Conservation (phyloP, 352 stramenopile species). For the Globisporangium mamillatum region DNA sequence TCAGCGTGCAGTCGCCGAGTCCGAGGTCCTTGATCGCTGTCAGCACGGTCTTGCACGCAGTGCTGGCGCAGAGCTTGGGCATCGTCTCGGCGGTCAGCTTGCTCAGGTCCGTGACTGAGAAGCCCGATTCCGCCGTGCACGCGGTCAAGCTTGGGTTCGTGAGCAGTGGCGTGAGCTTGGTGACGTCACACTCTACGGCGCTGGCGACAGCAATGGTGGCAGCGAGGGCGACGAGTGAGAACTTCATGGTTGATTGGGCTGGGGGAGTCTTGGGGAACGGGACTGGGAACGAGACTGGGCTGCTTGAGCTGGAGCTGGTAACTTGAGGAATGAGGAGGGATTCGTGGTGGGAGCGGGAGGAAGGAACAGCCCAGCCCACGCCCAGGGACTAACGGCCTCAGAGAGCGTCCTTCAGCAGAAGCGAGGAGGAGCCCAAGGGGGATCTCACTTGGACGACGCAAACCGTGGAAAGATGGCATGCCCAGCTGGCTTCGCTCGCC, state of each 20-base stretch:
- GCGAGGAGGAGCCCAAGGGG: neutral
- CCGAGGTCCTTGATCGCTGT: slow-evolving; percentile 17
- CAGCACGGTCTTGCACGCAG: slow-evolving; percentile 23
- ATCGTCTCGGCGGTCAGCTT: slow-evolving; percentile 10
- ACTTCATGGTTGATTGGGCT: slow-evolving; percentile 5
- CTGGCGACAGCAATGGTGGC: slow-evolving; percentile 5
- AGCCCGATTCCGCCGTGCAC: slow-evolving; percentile 26
- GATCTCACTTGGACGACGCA: neutral
- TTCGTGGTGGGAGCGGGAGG: neutral
- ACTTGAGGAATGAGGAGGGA: slow-evolving; percentile 5
- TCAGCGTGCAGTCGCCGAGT: slow-evolving; percentile 30
- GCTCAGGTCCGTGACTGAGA: slow-evolving; percentile 10
- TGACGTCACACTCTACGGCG: slow-evolving; percentile 8
- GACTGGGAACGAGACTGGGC: neutral
- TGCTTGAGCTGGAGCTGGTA: neutral
- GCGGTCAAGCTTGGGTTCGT: neutral
- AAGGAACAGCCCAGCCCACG: neutral
- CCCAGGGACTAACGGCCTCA: neutral
- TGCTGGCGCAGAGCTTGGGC: slow-evolving; percentile 23
- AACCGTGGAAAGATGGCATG: neutral
- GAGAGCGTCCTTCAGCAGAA: neutral
- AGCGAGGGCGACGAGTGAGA: slow-evolving; percentile 14
- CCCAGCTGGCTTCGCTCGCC: neutral
- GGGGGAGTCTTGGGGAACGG: too few species aligned
- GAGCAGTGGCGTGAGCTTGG: slow-evolving; percentile 13